Conservation (phyloP, 106 monocot species). For the Dioscorea dumetorum region DNA sequence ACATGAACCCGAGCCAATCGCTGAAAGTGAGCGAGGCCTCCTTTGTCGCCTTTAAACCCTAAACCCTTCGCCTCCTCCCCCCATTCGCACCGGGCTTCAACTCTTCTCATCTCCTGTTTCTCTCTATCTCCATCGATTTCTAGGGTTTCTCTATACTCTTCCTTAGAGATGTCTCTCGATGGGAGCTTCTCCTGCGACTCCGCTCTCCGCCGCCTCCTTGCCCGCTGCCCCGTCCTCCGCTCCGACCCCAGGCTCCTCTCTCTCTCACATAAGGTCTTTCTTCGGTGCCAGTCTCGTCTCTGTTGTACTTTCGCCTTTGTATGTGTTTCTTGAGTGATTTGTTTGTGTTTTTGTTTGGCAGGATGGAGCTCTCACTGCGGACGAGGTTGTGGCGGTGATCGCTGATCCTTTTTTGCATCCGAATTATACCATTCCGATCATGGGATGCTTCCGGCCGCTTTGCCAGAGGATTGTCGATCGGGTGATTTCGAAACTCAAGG, state of each 20-base stretch:
- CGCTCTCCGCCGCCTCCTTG: slow-evolving; percentile 59
- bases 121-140: not conserved
- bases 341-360: not conserved
- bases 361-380: slow-evolving; percentile 22
- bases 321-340: not conserved
- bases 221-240: slow-evolving; percentile 47
- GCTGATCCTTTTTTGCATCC: slow-evolving; percentile 83
- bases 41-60: not conserved
- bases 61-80: not conserved
- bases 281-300: not conserved
- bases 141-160: not conserved
- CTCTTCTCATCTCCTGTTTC: no score
- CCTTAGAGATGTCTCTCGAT: slow-evolving; percentile 58
- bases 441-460: slow-evolving; percentile 88
- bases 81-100: not conserved
- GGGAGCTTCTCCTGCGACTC: slow-evolving; percentile 38
- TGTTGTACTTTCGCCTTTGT: not conserved
- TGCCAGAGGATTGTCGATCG: slow-evolving; percentile 26
- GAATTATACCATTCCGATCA: slow-evolving; percentile 65
- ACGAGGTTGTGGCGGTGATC: slow-evolving; percentile 47
- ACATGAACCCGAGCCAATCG: no score
- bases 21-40: no score
- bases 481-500: slow-evolving; percentile 37
- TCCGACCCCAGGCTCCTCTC: slow-evolving; percentile 24
- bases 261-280: slow-evolving; percentile 39